Base-by-base conservation (phyloP, 2,329 filamentous ascomycete genomes). In the Stemphylium beticola region DNA sequence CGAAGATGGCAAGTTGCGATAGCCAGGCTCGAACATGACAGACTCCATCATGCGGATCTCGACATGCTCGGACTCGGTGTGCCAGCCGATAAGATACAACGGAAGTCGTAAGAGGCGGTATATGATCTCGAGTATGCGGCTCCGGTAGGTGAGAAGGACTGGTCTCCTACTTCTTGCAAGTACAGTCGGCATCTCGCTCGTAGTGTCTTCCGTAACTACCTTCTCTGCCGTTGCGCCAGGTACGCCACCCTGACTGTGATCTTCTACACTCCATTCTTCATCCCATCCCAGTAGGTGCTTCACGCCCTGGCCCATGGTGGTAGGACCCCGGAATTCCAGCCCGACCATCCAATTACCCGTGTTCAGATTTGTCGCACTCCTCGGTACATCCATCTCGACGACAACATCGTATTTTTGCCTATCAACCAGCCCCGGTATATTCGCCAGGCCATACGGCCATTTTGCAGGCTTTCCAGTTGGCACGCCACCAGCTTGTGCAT, bases 321-420 rank as follows among this genome's bases (percentile, higher is more conserved):
- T 44, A 0, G 70, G 67, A 0, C 67, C 75, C 44, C 90, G 82
- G 46, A 96, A 83, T 56, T 86, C 84, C 14, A 96, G 78, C 41
- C 90, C 88, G 15, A 98, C 79, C 95, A 99, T 99, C 81, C 97
- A 98, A 77, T 98, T 98, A 24, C 95, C 95, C 12, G 85, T 84
- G 2, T 83, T 84, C 18, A 90, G 77, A 68, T 99, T 99, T 1
- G 82, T 76, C 0, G 86, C 87, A 2, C 91, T 95, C 36, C 88
- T 87, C 15, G 95, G 95, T 59, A 99, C 81, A 3, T 85, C 83
- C 29, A 99, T 81, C 18, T 85, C 81, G 1, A 98, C 81, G 4
- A 84, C 82, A 37, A 99, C 83, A 74, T 98, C 92, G 80, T 99
- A 99, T 42, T 87, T 83, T 73, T 97, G 93, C 41, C 58, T 95